These are phyloP conservation scores for Apiotrichum veenhuisii DNA, from an alignment of 1,284 basidiomycete species.

Conservation along the genomic window DNA sequence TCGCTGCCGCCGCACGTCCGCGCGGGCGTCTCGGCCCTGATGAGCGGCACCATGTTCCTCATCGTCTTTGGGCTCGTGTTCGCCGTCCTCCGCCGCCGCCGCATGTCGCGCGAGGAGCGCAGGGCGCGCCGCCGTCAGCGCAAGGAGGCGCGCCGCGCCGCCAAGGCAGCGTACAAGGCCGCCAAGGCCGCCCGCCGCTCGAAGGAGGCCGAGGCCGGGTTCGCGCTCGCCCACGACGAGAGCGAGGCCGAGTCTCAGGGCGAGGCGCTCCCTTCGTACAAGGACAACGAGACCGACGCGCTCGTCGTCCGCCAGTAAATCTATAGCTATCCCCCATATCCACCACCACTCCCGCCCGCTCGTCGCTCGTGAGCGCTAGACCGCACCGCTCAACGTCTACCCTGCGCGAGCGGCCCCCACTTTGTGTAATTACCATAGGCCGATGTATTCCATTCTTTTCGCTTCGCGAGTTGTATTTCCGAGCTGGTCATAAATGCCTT, in stretches of 20 bases:
- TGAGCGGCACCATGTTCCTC: conserved; percentile 5
- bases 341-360: too few species aligned
- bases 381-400: too few species aligned
- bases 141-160: conserved; percentile 12
- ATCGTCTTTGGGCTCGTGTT: not conserved
- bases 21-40: conserved; percentile 1
- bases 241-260: not conserved
- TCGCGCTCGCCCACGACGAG: not conserved
- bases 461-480: too few species aligned
- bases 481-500: too few species aligned
- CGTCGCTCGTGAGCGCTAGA: too few species aligned
- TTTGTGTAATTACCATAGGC: too few species aligned
- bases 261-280: conserved; percentile 14
- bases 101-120: conserved; percentile 10
- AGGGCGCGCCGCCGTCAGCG: conserved; percentile 10
- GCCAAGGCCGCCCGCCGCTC: conserved; percentile 7
- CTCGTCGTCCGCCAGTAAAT: conserved; percentile 15
- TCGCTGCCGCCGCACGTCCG: conserved; percentile 4
- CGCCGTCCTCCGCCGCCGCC: conserved; percentile 9
- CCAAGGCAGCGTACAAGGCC: conserved; percentile 8
- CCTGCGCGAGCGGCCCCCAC: too few species aligned
- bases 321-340: too few species aligned
- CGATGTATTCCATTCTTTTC: too few species aligned
- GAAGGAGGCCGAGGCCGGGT: conserved; percentile 52
- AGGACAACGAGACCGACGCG: conserved; percentile 14